Base-by-base conservation (phyloP, 2,329 filamentous ascomycete genomes). In the Aspergillus bombycis region DNA sequence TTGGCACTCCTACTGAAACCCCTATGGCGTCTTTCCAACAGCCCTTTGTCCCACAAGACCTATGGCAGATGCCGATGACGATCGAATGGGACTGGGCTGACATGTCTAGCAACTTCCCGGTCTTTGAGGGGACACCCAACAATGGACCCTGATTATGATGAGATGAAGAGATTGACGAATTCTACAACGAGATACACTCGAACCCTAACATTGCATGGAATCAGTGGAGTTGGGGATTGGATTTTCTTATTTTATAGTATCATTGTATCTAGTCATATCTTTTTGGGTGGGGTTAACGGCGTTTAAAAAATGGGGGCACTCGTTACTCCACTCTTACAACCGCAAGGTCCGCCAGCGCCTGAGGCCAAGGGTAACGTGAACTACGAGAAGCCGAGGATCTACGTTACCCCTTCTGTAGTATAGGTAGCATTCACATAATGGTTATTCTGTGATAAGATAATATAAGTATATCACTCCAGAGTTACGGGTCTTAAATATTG, bases 1-100 rank as follows among this genome's bases (percentile, higher is more conserved):
- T 77, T 57, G 68, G 72, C 6, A 64, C 71, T 19, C 65, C 72
- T 36, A 71, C 69, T 23, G 71, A 75, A 36, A 72, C 74, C 12
- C 72, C 74, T 61, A 73, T 80, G 41, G 76, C 79, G 14, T 73
- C 83, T 21, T 93, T 94, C 73, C 90, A 94, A 72, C 91, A 96
- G 69, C 94, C 94, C 0, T 90, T 97, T 72, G 88, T 98, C 26
- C 94, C 95, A 5, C 93, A 94, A 71, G 95, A 98, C 78, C 79
- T 98, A 30, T 99, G 95, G 88, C 91, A 94, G 76, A 89, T 98
- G 87, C 94, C 94, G 1, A 96, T 97, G 89, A 96, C 92, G 3
- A 85, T 98, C 26, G 94, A 98, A 75, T 97, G 94, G 93, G 93
- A 91, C 68, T 91, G 89, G 89, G 86, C 80, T 4, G 81, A 83